Percentiles rank a stretch among this genome's conserved stretches.
Conservation (phyloP, 257 asterid species). For the Lycium ferocissimum region DNA sequence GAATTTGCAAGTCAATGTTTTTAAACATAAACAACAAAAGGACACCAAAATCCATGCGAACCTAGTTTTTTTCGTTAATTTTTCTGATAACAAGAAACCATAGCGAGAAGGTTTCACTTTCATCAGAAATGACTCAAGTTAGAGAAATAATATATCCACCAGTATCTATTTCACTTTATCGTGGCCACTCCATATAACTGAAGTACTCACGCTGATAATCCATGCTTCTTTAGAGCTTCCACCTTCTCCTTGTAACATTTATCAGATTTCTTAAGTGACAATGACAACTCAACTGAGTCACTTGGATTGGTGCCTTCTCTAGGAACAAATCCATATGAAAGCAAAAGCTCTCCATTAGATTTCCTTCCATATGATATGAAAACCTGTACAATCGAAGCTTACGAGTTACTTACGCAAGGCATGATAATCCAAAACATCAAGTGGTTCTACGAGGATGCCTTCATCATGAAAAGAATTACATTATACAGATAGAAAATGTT, state of each 20-base stretch:
- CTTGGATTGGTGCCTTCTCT: slow-evolving; percentile 93
- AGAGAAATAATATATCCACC: not conserved
- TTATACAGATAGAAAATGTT: not conserved
- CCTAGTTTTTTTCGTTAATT: not conserved
- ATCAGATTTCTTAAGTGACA: slow-evolving; percentile 75
- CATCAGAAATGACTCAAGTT: not conserved
- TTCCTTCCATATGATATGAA: slow-evolving; percentile 91
- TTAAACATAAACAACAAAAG: not conserved
- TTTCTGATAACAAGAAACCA: not conserved
- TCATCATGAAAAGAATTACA: not conserved
- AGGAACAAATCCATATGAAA: slow-evolving; percentile 96
- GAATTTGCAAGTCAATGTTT: slow-evolving; percentile 15
- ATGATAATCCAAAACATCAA: not conserved
- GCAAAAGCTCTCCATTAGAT: slow-evolving; percentile 92
- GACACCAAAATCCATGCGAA: not conserved
- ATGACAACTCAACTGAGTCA: slow-evolving; percentile 76
- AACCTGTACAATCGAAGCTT: slow-evolving; percentile 56
- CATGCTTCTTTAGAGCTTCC: slow-evolving; percentile 68
- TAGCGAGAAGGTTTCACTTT: slow-evolving; percentile 14
- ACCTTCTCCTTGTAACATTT: slow-evolving; percentile 76
- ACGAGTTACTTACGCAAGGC: not conserved
- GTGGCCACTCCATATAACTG: not conserved
- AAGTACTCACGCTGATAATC: slow-evolving; percentile 72
- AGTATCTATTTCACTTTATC: not conserved
- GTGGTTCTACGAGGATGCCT: slow-evolving; percentile 9